Percentiles rank a stretch among this genome's conserved stretches.
phyloP scores from a whole-genome alignment of 257 asterid species.

The Plantago major region DNA sequence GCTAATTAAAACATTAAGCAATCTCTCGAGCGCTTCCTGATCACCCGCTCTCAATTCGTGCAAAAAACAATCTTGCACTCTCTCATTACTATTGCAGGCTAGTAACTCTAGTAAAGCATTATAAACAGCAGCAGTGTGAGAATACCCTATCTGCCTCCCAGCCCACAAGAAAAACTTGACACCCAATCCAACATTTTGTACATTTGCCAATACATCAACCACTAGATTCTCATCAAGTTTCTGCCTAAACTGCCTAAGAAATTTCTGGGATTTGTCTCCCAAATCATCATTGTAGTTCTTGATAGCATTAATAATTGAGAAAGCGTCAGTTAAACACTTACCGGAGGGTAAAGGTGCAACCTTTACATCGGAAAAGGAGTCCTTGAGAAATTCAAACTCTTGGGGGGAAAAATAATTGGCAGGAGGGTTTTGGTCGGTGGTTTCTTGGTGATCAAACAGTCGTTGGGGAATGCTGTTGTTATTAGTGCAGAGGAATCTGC shows the following conservation, averaged over 20 bases:
- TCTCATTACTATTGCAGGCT: constrained; percentile 31
- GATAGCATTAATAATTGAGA: constrained; percentile 39
- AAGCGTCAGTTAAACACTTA: constrained; percentile 46
- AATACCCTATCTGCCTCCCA: constrained; percentile 87
- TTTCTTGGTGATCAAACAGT: constrained; percentile 30
- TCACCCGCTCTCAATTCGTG: constrained; percentile 61
- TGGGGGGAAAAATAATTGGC: constrained; percentile 33
- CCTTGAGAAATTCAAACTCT: constrained; percentile 49
- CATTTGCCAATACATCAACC: constrained; percentile 57
- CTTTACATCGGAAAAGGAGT: constrained; percentile 39
- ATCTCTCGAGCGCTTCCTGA: constrained; percentile 56
- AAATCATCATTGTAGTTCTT: constrained; percentile 47
- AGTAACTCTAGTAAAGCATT: constrained; percentile 65
- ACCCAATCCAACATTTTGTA: constrained; percentile 61
- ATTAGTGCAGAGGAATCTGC: constrained; percentile 36
- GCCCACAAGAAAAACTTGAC: constrained; percentile 92
- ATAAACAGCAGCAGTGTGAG: constrained; percentile 57
- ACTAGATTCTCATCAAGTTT: constrained; percentile 63
- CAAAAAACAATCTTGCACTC: constrained; percentile 39
- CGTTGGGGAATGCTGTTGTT: constrained; percentile 24
- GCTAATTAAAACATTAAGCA: constrained; percentile 72
- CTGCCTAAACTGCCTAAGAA: constrained; percentile 66
- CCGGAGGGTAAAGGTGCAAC: constrained; percentile 30
- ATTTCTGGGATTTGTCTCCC: constrained; percentile 67
- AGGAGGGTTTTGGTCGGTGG: constrained; percentile 23